Evolutionary conservation across 768 basidiomycete genomes (phyloP).

Genomic region (Auriscalpium orientale): DNA sequence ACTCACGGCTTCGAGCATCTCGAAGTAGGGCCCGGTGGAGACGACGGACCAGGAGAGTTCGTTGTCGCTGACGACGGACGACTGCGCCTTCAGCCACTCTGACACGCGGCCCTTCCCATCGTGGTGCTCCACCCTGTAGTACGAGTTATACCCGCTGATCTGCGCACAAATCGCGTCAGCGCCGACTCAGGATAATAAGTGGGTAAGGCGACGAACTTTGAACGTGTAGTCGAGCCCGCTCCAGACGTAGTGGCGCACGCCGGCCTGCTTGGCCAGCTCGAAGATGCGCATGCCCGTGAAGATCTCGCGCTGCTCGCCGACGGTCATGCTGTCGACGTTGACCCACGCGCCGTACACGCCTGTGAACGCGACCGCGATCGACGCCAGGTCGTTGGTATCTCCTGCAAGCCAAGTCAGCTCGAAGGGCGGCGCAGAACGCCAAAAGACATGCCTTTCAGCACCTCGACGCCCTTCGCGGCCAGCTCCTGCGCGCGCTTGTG

Average conservation of each 20-base stretch:
- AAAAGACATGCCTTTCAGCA: too few species aligned
- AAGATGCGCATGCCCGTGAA: slow-evolving; percentile 34
- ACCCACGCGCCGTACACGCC: slow-evolving; percentile 30
- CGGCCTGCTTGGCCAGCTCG: slow-evolving; percentile 28
- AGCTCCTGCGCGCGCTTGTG: slow-evolving; percentile 27
- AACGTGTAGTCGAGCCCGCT: slow-evolving; percentile 31
- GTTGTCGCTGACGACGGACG: slow-evolving; percentile 23
- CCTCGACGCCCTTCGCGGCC: too few species aligned
- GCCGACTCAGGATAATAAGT: too few species aligned
- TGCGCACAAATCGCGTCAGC: slow-evolving; percentile 8
- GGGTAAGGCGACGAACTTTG: slow-evolving; percentile 22
- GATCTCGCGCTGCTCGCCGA: too few species aligned
- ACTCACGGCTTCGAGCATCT: slow-evolving; percentile 31
- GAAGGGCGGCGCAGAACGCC: background rate
- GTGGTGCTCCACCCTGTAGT: slow-evolving; percentile 30
- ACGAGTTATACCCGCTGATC: slow-evolving; percentile 16
- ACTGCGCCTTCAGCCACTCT: too few species aligned
- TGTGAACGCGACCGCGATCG: slow-evolving; percentile 25
- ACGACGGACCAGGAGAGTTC: slow-evolving; percentile 29
- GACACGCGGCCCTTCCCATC: slow-evolving; percentile 33
- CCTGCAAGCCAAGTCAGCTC: slow-evolving; percentile 13
- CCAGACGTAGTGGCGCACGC: too few species aligned
- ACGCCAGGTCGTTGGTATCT: slow-evolving; percentile 21
- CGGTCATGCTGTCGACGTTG: slow-evolving; percentile 27
- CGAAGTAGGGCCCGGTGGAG: slow-evolving; percentile 33